These are phyloP conservation scores for Aciculosporium take DNA, from an alignment of 2,329 filamentous ascomycete genomes.

Conservation along the genomic window DNA sequence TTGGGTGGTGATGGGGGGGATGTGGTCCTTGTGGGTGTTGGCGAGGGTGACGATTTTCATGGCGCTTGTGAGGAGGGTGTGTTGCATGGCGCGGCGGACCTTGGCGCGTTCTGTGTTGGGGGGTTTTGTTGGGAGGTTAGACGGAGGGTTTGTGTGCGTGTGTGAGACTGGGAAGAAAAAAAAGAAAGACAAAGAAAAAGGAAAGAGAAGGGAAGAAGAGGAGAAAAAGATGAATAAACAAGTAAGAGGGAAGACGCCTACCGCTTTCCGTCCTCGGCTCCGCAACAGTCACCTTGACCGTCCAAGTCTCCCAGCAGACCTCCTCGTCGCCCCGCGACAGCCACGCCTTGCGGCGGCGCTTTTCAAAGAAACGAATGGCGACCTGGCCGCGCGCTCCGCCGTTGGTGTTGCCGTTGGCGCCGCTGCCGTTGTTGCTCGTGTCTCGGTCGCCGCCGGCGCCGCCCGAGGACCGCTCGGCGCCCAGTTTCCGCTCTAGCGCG, in stretches of 20 bases:
- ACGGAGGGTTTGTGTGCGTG: not conserved
- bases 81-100: constrained; percentile 80
- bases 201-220: too few relatives aligned
- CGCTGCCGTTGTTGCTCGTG: constrained; percentile 10
- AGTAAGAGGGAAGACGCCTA: too few relatives aligned
- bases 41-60: constrained; percentile 82
- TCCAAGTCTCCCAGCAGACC: constrained; percentile 95
- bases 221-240: constrained; percentile 19
- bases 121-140: not conserved
- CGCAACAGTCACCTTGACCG: constrained; percentile 81
- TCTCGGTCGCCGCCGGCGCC: constrained; percentile 1
- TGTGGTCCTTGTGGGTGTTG: constrained; percentile 85
- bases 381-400: constrained; percentile 45
- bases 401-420: constrained; percentile 9
- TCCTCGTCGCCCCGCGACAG: constrained; percentile 77
- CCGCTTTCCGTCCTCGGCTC: constrained; percentile 79
- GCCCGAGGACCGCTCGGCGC: constrained; percentile 35
- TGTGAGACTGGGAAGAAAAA: too few relatives aligned
- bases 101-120: constrained; percentile 57
- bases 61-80: constrained; percentile 71
- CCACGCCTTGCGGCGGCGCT: constrained; percentile 68
- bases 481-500: constrained; percentile 64
- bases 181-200: not conserved
- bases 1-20: constrained; percentile 90
- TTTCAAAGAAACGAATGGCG: constrained; percentile 88